These are phyloP conservation scores for Durusdinium trenchii DNA, from an alignment of 73 alveolate species.

Conservation along the genomic window DNA sequence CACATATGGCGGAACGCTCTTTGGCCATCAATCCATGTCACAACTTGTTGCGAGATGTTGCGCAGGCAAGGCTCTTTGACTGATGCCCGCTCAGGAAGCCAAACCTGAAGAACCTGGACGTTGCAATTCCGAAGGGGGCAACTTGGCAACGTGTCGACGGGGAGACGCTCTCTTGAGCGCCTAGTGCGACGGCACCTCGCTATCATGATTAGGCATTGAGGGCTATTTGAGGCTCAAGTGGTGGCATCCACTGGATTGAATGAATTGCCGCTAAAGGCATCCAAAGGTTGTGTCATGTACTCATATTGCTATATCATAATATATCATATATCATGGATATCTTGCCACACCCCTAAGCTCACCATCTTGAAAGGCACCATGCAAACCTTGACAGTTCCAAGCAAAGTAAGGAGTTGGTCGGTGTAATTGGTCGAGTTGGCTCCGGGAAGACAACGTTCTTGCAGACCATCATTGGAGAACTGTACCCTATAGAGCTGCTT, in stretches of 20 bases:
- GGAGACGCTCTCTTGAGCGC: too few relatives aligned
- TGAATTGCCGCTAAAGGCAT: too few relatives aligned
- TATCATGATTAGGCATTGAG: too few relatives aligned
- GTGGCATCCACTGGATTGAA: too few relatives aligned
- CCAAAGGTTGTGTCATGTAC: too few relatives aligned
- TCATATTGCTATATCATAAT: too few relatives aligned
- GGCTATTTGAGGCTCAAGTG: too few relatives aligned
- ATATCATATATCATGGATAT: not conserved
- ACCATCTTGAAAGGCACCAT: not conserved
- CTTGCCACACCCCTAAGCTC: too few relatives aligned
- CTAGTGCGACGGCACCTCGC: too few relatives aligned
- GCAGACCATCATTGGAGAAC: slow-evolving; percentile 74
- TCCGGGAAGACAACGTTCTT: slow-evolving; percentile 76
- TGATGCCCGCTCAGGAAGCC: slow-evolving; percentile 39
- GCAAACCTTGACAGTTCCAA: not conserved
- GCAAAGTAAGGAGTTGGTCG: slow-evolving; percentile 26
- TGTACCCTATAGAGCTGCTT: slow-evolving; percentile 45
- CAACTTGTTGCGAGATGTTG: not conserved
- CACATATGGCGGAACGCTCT: slow-evolving; percentile 15
- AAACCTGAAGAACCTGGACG: slow-evolving; percentile 51
- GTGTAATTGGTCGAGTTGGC: slow-evolving; percentile 82
- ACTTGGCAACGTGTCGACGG: not conserved
- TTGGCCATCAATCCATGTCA: not conserved
- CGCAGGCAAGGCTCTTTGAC: not conserved
- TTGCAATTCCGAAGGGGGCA: slow-evolving; percentile 66